Percentiles rank a stretch among this genome's conserved stretches.
Conservation (phyloP, 345 rosid species). For the Arabis alpina region DNA sequence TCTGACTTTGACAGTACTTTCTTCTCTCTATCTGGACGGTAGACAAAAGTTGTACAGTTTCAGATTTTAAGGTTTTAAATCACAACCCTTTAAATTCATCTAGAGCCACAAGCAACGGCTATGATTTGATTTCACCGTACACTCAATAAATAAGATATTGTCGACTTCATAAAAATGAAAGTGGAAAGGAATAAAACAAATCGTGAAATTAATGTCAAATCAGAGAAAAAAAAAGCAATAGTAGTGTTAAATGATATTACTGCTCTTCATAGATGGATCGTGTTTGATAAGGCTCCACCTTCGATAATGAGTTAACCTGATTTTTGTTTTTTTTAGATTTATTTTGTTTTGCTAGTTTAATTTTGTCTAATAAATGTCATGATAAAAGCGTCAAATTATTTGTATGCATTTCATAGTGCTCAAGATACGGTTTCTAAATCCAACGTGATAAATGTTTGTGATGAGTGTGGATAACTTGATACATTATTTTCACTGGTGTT, state of each 20-base stretch:
- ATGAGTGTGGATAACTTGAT: neutral
- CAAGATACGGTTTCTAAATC: slow-evolving; percentile 13
- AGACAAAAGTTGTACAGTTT: slow-evolving; percentile 39
- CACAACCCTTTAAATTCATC: slow-evolving; percentile 15
- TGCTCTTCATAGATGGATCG: slow-evolving; percentile 10
- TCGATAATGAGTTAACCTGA: neutral
- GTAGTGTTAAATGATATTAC: slow-evolving; percentile 27
- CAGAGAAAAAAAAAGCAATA: slow-evolving; percentile 27
- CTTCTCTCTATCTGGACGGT: slow-evolving; percentile 43
- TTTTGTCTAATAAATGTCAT: neutral
- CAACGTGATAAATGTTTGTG: slow-evolving; percentile 38
- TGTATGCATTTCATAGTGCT: slow-evolving; percentile 21
- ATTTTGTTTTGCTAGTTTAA: neutral
- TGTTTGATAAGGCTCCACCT: slow-evolving; percentile 35
- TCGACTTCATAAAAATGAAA: neutral
- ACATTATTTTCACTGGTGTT: slow-evolving; percentile 10
- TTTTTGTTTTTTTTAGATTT: neutral
- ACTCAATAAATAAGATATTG: neutral
- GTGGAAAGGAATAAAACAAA: slow-evolving; percentile 22
- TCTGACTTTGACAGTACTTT: slow-evolving; percentile 41
- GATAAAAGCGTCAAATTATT: slow-evolving; percentile 25
- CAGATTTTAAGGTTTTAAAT: slow-evolving; percentile 11
- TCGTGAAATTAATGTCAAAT: slow-evolving; percentile 43
- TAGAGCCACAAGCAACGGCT: slow-evolving; percentile 33
- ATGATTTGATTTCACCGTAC: slow-evolving; percentile 15